Evolutionary conservation across 1,139 yeast species (phyloP), one percentile per base, ranked within the genome.

Genomic region (Diutina pseudorugosa): DNA sequence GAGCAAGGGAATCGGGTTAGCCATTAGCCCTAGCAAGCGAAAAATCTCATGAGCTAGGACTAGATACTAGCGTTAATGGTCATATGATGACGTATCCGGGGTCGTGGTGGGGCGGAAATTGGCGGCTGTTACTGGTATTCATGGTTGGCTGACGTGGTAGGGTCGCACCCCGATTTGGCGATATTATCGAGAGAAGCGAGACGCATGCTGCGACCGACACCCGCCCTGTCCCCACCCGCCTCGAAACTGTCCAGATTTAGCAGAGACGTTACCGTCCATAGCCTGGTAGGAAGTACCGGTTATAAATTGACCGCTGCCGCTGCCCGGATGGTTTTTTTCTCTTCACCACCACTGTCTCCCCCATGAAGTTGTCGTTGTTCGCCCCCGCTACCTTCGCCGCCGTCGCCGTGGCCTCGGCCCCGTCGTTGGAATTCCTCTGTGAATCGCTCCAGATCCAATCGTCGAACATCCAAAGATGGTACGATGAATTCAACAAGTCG

Each of bases 301-400:
- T 23, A 23, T 23, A 23, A 23, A 23, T 23, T 23, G 25, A 7
- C 25, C 4, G 6, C 25, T 23, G 6, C 25, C 25, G 4, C 25
- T 7, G 25, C 25, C 36, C 36, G 11, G 2, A 30, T 14, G 36
- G n/a, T 11, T 14, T 14, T 14, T 12, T 3, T 14, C n/a, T 14
- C 36, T 5, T 12, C n/a, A 11, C 36, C 36, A 30, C 36, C 36
- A 30, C n/a, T 14, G n/a, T n/a, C n/a, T n/a, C n/a, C 12, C 27
- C 49, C 21, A 45, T 45, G 49, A 45, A 45, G 49, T 45, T 27
- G n/a, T 45, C 40, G 14, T 16, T 44, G 18, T 25, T 45, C 49
- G n/a, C 36, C 41, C 36, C 40, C 27, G 49, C 40, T 16, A 16
- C 49, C 30, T 27, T 45, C 40, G 18, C 42, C 20, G 42, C 42